These are phyloP conservation scores for Lactuca saligna DNA, from an alignment of 129 eudicot genomes.

Conservation along the genomic window DNA sequence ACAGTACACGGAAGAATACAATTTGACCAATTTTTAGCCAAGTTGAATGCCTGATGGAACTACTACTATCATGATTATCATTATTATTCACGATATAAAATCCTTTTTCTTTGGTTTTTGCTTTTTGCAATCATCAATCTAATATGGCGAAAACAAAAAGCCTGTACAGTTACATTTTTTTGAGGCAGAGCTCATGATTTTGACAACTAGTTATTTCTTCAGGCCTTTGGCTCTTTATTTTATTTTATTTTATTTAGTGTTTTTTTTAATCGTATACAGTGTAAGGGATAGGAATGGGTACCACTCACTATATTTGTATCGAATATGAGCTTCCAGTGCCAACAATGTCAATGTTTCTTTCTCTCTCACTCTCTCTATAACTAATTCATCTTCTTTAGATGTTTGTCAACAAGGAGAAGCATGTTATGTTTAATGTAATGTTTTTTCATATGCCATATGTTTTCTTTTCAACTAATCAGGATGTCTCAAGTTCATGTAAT, in stretches of 20 bases:
- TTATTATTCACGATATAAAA: conserved; percentile 17
- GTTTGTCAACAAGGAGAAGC: not conserved
- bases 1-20: conserved; percentile 94
- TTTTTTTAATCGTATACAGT: conserved; percentile 25
- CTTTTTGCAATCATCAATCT: conserved; percentile 25
- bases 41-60: conserved; percentile 65
- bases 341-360: not conserved
- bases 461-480: no score
- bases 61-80: no score
- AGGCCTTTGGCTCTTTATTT: conserved; percentile 16
- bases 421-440: not conserved
- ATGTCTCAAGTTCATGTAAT: no score
- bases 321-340: conserved; percentile 14
- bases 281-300: conserved; percentile 28
- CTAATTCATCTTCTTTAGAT: not conserved
- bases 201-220: conserved; percentile 35
- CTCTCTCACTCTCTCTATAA: not conserved
- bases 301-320: conserved; percentile 8
- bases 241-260: conserved; percentile 15
- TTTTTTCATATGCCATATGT: not conserved
- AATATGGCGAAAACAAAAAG: conserved; percentile 31
- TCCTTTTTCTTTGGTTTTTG: conserved; percentile 3
- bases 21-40: conserved; percentile 81
- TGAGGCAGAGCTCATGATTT: conserved; percentile 53
- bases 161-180: conserved; percentile 50